Evolutionary conservation across 192 early-diverging fungal species (phyloP), one percentile per base, ranked within the genome.

Genomic region (Gorgonomyces haynaldii): DNA sequence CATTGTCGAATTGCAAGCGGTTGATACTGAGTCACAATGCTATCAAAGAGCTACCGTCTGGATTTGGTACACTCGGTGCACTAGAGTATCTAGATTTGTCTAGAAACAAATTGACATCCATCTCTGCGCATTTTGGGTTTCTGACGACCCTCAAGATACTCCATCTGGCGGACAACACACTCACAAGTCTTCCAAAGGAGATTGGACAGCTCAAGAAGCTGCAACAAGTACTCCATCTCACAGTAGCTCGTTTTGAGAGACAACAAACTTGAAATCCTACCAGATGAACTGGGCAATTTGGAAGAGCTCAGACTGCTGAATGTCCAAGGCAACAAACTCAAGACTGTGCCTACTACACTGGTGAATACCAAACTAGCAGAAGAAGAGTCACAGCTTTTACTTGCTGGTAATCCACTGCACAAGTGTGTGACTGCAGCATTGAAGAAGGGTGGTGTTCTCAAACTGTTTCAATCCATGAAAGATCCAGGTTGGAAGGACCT

Each of bases 61-160:
- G 61, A 1, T 70, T 70, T 46, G 68, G 68, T 8, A 34, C 43
- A 9, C 57, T 46, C 38, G 58, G 61, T 10, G 27, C 42, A 4
- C 46, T 70, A 15, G 57, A 54, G 17, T 62, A 59, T 37, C 43
- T 70, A 16, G 68, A 70, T 38, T 21, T 59, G 8, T 56, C 53
- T 27, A 44, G 45, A 24, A 70, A 70, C 41, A 41, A 53, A 47
- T 37, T 70, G 19, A 60, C 57, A 20, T 50, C 49, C 24, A 50
- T 70, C 13, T 31, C 68, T 5, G 12, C 62, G 5, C 63, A 70
- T 29, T 70, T 70, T 41, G 56, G 60, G 19, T 70, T 52, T 41
- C 37, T 69, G 44, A 58, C 62, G 4, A 64, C 60, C 7, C 50
- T 70, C 2, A 16, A 51, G 29, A 25, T 42, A 16, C 45, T 70